A percentile compares a stretch with the other conserved stretches of the same genome.
These are phyloP conservation scores for Myriosclerotinia scirpicola DNA, from an alignment of 2,329 filamentous ascomycete genomes.

Conservation along the genomic window DNA sequence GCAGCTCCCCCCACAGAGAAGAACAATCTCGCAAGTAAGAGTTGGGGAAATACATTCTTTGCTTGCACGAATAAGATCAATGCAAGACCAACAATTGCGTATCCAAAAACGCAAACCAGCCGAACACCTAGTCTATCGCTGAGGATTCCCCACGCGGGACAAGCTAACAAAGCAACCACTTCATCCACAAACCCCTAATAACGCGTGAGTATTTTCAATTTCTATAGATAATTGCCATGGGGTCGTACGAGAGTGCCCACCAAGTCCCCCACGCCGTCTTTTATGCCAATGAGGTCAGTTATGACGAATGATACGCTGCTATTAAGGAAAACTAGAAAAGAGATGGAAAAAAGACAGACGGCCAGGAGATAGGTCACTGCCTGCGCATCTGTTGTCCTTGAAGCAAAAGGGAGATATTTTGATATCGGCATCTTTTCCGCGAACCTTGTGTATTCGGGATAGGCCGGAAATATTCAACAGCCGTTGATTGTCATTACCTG, in stretches of 20 bases:
- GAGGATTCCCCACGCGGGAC: slow-evolving; percentile 74
- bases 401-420: slow-evolving; percentile 53
- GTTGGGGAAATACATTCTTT: slow-evolving; percentile 80
- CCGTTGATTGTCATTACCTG: not conserved
- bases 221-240: slow-evolving; percentile 1
- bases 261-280: slow-evolving; percentile 71
- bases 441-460: slow-evolving; percentile 18
- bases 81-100: slow-evolving; percentile 74
- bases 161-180: slow-evolving; percentile 76
- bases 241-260: slow-evolving; percentile 65
- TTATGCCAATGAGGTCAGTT: slow-evolving; percentile 75
- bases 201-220: slow-evolving; percentile 21
- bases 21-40: slow-evolving; percentile 78
- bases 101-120: slow-evolving; percentile 73
- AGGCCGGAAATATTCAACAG: slow-evolving; percentile 1
- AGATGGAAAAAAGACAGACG: slow-evolving; percentile 83
- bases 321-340: slow-evolving; percentile 88
- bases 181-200: slow-evolving; percentile 73
- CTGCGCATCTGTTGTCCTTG: slow-evolving; percentile 59
- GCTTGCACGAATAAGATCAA: slow-evolving; percentile 83
- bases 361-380: slow-evolving; percentile 76
- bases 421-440: slow-evolving; percentile 28
- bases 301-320: slow-evolving; percentile 82
- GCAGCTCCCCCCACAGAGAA: slow-evolving; percentile 94
- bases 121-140: slow-evolving; percentile 77